Conservation (phyloP, 106 monocot species). For the Chionographis japonica region DNA sequence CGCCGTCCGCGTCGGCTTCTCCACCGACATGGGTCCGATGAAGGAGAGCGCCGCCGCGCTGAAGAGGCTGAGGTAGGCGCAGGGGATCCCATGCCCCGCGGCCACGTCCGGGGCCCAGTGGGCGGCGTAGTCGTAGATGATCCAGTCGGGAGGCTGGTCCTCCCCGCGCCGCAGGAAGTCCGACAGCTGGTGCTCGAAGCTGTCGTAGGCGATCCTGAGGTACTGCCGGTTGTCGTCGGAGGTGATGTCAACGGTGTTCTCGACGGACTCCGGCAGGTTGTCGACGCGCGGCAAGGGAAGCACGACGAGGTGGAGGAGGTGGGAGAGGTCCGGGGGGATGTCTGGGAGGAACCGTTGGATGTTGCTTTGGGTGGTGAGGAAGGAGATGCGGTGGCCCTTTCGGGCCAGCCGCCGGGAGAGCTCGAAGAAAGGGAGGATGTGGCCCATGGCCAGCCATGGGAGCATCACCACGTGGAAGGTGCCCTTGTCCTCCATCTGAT, state of each 20-base stretch:
- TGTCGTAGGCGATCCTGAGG: conserved; percentile 9
- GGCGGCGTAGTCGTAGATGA: conserved; percentile 14
- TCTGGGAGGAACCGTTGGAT: neutral
- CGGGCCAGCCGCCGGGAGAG: conserved; percentile 6
- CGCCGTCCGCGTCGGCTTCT: neutral
- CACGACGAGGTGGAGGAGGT: neutral
- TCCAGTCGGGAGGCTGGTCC: conserved; percentile 6
- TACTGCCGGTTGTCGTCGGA: neutral
- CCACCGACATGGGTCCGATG: neutral
- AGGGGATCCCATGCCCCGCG: neutral
- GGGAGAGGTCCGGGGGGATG: neutral
- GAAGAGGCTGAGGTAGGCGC: neutral
- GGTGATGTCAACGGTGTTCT: conserved; percentile 3
- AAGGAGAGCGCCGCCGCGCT: neutral
- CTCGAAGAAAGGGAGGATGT: conserved; percentile 18
- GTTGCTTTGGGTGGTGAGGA: neutral
- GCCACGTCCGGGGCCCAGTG: conserved; percentile 10
- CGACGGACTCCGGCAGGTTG: neutral
- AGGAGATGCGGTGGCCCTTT: conserved; percentile 9
- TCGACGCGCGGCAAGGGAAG: neutral
- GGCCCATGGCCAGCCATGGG: conserved; percentile 28
- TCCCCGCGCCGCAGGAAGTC: neutral
- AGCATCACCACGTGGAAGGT: conserved; percentile 13
- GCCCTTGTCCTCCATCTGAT: neutral
- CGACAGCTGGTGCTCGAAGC: neutral